These are phyloP conservation scores for Cladosporium velox DNA, from an alignment of 2,329 filamentous ascomycete species.

Conservation along the genomic window DNA sequence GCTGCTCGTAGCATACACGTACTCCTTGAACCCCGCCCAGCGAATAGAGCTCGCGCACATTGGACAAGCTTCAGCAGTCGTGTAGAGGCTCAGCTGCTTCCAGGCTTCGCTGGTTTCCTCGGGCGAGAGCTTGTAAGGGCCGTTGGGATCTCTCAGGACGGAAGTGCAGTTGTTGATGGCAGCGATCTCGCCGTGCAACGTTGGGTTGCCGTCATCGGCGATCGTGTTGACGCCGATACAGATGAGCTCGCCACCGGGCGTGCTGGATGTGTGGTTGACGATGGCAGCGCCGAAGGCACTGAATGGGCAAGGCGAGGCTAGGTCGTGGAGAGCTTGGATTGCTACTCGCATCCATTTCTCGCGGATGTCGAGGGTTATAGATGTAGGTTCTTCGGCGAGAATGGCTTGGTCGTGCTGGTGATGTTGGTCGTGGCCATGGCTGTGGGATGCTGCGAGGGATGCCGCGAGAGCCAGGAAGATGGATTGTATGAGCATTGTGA, in stretches of 20 bases:
- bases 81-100: conserved; percentile 54
- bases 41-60: conserved; percentile 61
- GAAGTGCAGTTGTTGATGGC: conserved; percentile 57
- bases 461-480: not conserved
- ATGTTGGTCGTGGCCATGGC: not conserved
- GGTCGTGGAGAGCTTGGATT: conserved; percentile 47
- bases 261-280: conserved; percentile 55
- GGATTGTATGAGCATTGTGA: not conserved
- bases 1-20: conserved; percentile 57
- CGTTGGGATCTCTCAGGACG: conserved; percentile 50
- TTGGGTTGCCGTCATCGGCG: conserved; percentile 51
- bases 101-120: conserved; percentile 50
- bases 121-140: conserved; percentile 48
- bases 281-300: conserved; percentile 57
- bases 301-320: conserved; percentile 54
- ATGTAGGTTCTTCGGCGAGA: not conserved
- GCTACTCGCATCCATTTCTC: conserved; percentile 57
- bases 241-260: conserved; percentile 46
- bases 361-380: conserved; percentile 44
- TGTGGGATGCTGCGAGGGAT: conserved; percentile 29
- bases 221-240: conserved; percentile 55
- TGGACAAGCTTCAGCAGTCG: conserved; percentile 59
- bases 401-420: not conserved
- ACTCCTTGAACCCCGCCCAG: conserved; percentile 58
- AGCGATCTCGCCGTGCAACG: conserved; percentile 58